Conservation (phyloP, 768 basidiomycete species). For the Lentinula raphanica region DNA sequence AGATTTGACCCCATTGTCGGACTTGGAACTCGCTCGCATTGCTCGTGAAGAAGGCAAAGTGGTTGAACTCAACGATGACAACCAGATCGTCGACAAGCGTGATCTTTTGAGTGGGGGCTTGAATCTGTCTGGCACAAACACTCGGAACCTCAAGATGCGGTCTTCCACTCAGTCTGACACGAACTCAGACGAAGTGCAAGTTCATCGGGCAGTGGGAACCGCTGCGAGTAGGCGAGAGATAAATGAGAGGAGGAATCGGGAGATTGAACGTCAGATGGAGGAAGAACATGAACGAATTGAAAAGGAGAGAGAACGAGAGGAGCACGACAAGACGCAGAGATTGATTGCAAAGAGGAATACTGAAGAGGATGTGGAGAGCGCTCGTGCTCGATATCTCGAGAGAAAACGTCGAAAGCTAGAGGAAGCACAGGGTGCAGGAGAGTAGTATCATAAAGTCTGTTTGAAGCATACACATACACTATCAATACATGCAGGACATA, state of each 20-base stretch:
- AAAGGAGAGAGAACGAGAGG: conserved; percentile 51
- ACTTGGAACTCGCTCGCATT: conserved; percentile 64
- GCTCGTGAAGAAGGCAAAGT: conserved; percentile 74
- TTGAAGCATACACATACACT: conserved; percentile 2
- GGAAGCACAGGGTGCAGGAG: background rate
- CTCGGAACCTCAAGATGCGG: conserved; percentile 57
- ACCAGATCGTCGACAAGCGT: conserved; percentile 94
- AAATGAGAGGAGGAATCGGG: conserved; percentile 72
- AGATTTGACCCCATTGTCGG: conserved; percentile 58
- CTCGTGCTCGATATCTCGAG: conserved; percentile 68
- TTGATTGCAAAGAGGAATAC: conserved; percentile 72
- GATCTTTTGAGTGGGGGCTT: conserved; percentile 88
- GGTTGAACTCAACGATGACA: conserved; percentile 95
- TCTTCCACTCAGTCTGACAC: conserved; percentile 18
- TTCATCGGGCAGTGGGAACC: conserved; percentile 76
- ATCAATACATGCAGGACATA: background rate
- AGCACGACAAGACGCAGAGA: conserved; percentile 61
- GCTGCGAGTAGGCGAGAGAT: conserved; percentile 80
- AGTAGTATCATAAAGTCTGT: background rate
- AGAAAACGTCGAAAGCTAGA: conserved; percentile 78
- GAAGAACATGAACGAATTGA: conserved; percentile 62
- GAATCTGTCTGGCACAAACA: conserved; percentile 83
- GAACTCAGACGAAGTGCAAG: conserved; percentile 29
- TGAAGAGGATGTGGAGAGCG: conserved; percentile 66
- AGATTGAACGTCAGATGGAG: conserved; percentile 75